Conservation (phyloP, 73 alveolate genomes). For the Halteria grandinella region DNA sequence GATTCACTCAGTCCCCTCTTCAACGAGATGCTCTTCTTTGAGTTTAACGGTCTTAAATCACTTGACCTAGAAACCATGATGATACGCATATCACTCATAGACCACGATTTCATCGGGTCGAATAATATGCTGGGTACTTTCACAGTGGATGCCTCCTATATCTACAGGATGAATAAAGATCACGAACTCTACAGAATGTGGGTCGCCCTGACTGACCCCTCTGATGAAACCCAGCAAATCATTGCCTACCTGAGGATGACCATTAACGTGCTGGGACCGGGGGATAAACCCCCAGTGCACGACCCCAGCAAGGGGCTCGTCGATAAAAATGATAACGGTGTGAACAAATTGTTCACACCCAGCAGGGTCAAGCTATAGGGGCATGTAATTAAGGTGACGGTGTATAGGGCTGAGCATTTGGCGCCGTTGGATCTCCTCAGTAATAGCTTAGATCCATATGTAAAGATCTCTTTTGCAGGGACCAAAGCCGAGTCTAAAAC, state of each 20-base stretch:
- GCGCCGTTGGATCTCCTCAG: constrained; percentile 72
- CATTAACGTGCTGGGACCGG: constrained; percentile 80
- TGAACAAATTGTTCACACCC: constrained; percentile 52
- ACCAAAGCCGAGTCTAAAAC: constrained; percentile 20
- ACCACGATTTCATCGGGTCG: constrained; percentile 54
- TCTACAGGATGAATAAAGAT: constrained; percentile 66
- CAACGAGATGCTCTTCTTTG: constrained; percentile 58
- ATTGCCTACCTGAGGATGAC: constrained; percentile 69
- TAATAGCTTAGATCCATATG: constrained; percentile 74
- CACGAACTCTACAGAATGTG: constrained; percentile 82
- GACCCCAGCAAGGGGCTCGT: constrained; percentile 65
- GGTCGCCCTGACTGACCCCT: constrained; percentile 74
- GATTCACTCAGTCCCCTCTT: constrained; percentile 50
- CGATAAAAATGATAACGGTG: constrained; percentile 56
- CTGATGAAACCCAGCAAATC: constrained; percentile 73
- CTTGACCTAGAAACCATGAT: constrained; percentile 57
- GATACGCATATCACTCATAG: constrained; percentile 37
- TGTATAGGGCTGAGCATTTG: constrained; percentile 73
- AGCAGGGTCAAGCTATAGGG: constrained; percentile 50
- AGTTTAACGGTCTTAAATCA: constrained; percentile 1
- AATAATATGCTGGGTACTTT: constrained; percentile 53
- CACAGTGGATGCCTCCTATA: constrained; percentile 56
- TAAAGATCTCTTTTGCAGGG: constrained; percentile 71
- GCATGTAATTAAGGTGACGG: constrained; percentile 44
- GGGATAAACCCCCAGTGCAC: constrained; percentile 84